Base-by-base conservation (phyloP, 2,329 filamentous ascomycete genomes). In the Leptographium lundbergii region DNA sequence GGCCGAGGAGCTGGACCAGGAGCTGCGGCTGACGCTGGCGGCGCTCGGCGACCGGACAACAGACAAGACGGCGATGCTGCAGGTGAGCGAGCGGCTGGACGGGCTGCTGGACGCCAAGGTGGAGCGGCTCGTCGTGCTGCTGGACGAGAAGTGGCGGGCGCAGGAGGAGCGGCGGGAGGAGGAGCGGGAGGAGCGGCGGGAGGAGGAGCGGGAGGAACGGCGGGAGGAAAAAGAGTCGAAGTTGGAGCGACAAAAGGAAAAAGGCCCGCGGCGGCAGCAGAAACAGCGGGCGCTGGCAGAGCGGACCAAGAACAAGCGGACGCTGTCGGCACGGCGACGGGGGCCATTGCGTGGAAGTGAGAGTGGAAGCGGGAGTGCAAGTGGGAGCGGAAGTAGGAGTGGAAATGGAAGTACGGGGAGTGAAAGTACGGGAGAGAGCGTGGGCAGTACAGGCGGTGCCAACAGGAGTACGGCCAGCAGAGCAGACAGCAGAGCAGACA, bases 141-240 rank as follows among this genome's bases (percentile, higher is more conserved):
- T 91, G 52, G 87, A 91, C 63, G 84, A 89, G 69, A 88, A 87
- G 69, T 76, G 90, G 56, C 73, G 78, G 54, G 70, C 84, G 39
- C 63, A 59, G 24, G 19, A 58, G 42, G 75, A 90, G 54, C 86
- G 89, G 63, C 84, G 88, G 69, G 87, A n/a, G 42, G 9, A 39
- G 42, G 29, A 55, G 1, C 9, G 42, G 19, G 14, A n/a, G 42
- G 14, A 36, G 42, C 19, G n/a, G 32, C 19, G 22, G 25, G 45
- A 34, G 9, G 32, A 6, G 32, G n/a, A 13, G 36, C 22, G 42
- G 34, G 42, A 48, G 54, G 19, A n/a, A 36, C 32, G 14, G 17
- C 6, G 34, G 42, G 11, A 6, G 36, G 3, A 13, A 42, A 4
- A 6, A 19, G 25, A 39, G 19, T 27, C n/a, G n/a, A n/a, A 24